Conservation (phyloP, 2,329 filamentous ascomycete genomes). For the Fusarium sacchari region DNA sequence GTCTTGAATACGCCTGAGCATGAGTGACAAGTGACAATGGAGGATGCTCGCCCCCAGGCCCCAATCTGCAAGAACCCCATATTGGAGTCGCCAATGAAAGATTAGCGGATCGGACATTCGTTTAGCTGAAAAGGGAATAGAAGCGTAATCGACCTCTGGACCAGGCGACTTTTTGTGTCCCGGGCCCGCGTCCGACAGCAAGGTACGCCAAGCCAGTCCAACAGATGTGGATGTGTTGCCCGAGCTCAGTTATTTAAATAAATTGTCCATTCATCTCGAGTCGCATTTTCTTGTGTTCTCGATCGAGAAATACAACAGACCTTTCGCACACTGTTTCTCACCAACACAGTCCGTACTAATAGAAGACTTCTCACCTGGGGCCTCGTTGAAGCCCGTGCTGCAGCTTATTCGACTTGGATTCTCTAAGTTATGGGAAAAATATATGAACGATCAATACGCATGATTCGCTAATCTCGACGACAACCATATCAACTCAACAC, state of each 20-base stretch:
- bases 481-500: neutral
- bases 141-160: neutral
- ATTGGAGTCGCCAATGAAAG: conserved; percentile 7
- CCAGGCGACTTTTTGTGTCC: conserved; percentile 29
- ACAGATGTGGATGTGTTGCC: conserved; percentile 7
- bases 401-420: neutral
- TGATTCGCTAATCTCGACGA: conserved; percentile 13
- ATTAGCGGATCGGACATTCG: neutral
- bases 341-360: neutral
- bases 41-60: neutral
- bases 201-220: conserved; percentile 23
- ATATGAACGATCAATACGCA: neutral
- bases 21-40: neutral
- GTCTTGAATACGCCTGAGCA: neutral
- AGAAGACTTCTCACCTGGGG: neutral
- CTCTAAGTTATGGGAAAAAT: neutral
- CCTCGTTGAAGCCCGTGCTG: neutral
- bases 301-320: conserved; percentile 3
- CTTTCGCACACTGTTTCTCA: neutral
- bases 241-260: conserved; percentile 30
- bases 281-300: conserved; percentile 14
- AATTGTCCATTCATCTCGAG: conserved; percentile 20
- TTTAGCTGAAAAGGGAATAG: conserved; percentile 19
- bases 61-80: neutral
- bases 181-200: conserved; percentile 33